Evolutionary conservation across 495 filamentous ascomycete genomes (phyloP).

Genomic region (Beverwykella pulmonaria): DNA sequence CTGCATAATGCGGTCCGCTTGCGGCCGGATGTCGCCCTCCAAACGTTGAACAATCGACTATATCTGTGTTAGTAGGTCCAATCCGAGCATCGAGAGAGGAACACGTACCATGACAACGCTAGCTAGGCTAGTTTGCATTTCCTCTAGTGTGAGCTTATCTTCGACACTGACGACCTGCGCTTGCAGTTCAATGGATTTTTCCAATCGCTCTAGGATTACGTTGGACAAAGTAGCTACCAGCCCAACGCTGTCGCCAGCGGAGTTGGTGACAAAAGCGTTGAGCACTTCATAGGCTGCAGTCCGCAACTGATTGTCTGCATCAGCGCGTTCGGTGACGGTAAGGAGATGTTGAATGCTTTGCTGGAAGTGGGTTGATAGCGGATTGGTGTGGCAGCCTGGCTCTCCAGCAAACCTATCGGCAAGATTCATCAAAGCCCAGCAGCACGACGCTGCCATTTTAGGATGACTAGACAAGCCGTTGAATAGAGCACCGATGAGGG

Average conservation of each 20-base stretch:
- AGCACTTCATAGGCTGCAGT: slow-evolving; percentile 98
- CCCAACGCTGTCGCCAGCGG: slow-evolving; percentile 80
- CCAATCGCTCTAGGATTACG: slow-evolving; percentile 82
- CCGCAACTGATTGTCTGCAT: slow-evolving; percentile 88
- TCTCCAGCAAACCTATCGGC: slow-evolving; percentile 92
- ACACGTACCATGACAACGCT: slow-evolving; percentile 72
- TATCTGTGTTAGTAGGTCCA: neutral
- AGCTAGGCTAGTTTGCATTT: slow-evolving; percentile 94
- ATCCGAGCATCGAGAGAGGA: neutral
- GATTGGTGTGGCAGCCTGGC: slow-evolving; percentile 72
- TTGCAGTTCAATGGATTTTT: slow-evolving; percentile 89
- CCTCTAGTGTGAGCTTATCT: slow-evolving; percentile 89
- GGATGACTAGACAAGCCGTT: slow-evolving; percentile 84
- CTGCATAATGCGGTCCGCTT: slow-evolving; percentile 91
- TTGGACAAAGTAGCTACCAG: slow-evolving; percentile 79
- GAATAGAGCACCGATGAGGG: slow-evolving; percentile 86
- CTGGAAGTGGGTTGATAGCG: slow-evolving; percentile 89
- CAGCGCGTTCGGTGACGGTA: slow-evolving; percentile 76
- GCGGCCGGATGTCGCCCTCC: slow-evolving; percentile 86
- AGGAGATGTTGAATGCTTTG: slow-evolving; percentile 85
- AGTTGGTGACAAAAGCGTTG: slow-evolving; percentile 86
- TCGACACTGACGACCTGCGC: slow-evolving; percentile 94
- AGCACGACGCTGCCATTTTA: slow-evolving; percentile 97
- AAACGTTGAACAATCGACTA: slow-evolving; percentile 85
- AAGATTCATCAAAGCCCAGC: slow-evolving; percentile 98